Percentiles rank a stretch among this genome's conserved stretches.
Evolutionary conservation across 177 flowering plant genomes (phyloP).

Genomic region (Telopea speciosissima): DNA sequence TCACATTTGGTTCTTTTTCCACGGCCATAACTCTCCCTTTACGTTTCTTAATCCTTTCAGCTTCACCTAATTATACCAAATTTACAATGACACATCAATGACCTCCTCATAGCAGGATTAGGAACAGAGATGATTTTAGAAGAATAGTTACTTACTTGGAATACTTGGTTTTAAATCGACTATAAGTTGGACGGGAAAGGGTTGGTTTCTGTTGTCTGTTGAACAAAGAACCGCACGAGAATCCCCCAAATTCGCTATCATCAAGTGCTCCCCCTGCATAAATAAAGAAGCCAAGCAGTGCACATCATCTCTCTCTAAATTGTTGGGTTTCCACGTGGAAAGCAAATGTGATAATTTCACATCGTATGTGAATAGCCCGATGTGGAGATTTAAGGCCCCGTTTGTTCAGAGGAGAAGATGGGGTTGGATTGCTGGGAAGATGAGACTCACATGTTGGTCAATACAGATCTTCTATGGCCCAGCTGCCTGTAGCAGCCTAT

Average conservation of each 20-base stretch:
- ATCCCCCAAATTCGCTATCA: slow-evolving; percentile 80
- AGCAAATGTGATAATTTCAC: too few relatives aligned
- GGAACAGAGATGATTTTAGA: too few relatives aligned
- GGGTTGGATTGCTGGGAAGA: too few relatives aligned
- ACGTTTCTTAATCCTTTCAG: slow-evolving; percentile 51
- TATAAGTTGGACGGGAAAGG: slow-evolving; percentile 63
- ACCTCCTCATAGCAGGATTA: too few relatives aligned
- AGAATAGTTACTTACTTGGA: slow-evolving; percentile 37
- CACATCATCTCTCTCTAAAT: slow-evolving; percentile 32
- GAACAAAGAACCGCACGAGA: slow-evolving; percentile 79
- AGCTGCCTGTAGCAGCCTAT: too few relatives aligned
- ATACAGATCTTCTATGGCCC: too few relatives aligned
- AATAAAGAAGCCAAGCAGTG: not conserved
- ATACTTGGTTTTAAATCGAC: slow-evolving; percentile 73
- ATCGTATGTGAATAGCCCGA: too few relatives aligned
- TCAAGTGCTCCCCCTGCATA: slow-evolving; percentile 56
- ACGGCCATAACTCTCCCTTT: slow-evolving; percentile 70
- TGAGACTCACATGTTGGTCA: too few relatives aligned
- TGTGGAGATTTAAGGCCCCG: too few relatives aligned
- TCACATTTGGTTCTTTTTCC: slow-evolving; percentile 62
- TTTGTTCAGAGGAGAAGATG: too few relatives aligned
- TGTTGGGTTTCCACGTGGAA: too few relatives aligned
- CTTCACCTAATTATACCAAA: slow-evolving; percentile 42
- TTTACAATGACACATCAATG: not conserved
- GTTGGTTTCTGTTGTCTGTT: slow-evolving; percentile 35